A percentile compares a stretch with the other conserved stretches of the same genome.
phyloP scores from a whole-genome alignment of 2,329 filamentous ascomycete species.

The Colletotrichum sp. region DNA sequence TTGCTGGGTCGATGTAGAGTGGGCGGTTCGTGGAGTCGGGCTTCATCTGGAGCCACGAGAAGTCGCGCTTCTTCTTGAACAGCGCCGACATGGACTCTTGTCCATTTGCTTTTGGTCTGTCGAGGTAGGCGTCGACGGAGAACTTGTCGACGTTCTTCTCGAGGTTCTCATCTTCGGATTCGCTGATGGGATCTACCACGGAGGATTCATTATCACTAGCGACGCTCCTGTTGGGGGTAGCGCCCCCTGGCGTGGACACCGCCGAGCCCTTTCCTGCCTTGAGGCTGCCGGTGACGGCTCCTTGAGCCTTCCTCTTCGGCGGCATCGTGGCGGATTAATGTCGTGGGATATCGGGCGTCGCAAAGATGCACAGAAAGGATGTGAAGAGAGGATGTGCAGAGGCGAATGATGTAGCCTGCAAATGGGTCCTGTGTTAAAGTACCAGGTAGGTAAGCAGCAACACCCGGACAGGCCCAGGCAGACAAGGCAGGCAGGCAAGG shows the following conservation, averaged over 20 bases:
- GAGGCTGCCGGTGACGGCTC: conserved; percentile 49
- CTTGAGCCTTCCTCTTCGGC: conserved; percentile 71
- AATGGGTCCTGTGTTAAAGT: neutral
- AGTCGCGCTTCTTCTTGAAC: conserved; percentile 63
- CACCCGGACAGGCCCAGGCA: neutral
- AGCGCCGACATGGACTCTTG: conserved; percentile 27
- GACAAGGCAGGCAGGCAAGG: neutral
- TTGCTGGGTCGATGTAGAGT: conserved; percentile 89
- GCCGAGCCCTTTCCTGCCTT: conserved; percentile 64
- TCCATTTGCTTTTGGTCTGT: conserved; percentile 14
- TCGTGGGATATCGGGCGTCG: neutral
- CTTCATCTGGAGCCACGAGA: conserved; percentile 83
- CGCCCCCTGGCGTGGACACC: conserved; percentile 65
- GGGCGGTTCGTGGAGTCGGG: conserved; percentile 89
- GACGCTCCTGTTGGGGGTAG: conserved; percentile 61
- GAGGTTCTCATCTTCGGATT: conserved; percentile 58
- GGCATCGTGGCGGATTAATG: conserved; percentile 56
- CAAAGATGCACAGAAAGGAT: neutral
- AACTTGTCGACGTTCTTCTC: conserved; percentile 67
- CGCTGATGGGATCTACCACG: conserved; percentile 26
- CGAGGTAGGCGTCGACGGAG: conserved; percentile 54
- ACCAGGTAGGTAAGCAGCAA: neutral
- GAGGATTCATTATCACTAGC: conserved; percentile 58
- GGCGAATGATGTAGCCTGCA: conserved; percentile 11
- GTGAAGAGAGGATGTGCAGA: neutral